phyloP scores from a whole-genome alignment of 257 asterid genomes.

The Solanum pennellii region DNA sequence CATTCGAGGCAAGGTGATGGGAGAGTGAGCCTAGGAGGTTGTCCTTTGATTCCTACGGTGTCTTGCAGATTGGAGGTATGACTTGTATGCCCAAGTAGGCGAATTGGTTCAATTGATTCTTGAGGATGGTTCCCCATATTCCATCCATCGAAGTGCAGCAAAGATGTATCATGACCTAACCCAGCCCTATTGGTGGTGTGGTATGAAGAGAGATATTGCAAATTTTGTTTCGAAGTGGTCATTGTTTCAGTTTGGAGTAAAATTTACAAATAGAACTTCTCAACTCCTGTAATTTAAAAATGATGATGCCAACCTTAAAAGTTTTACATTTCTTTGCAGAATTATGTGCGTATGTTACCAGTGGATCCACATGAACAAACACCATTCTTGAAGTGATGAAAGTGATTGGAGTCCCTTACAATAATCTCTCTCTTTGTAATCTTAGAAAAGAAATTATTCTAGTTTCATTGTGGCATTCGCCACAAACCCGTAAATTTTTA shows the following conservation, averaged over 20 bases:
- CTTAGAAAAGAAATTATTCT: constrained; percentile 27
- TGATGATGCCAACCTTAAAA: not conserved
- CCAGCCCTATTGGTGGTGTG: no score
- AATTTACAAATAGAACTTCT: not conserved
- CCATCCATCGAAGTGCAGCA: no score
- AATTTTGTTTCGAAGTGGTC: not conserved
- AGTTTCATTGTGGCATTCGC: constrained; percentile 47
- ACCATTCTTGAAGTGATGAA: constrained; percentile 56
- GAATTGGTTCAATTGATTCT: no score
- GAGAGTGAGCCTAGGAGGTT: no score
- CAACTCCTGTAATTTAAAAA: not conserved
- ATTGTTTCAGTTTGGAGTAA: not conserved
- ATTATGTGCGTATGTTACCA: constrained; percentile 25
- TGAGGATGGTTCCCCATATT: no score
- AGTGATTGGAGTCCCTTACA: constrained; percentile 57
- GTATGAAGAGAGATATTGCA: no score
- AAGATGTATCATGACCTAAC: no score
- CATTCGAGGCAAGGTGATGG: no score
- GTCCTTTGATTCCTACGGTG: no score
- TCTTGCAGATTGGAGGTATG: no score
- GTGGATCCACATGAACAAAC: constrained; percentile 51
- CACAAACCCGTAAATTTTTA: constrained; percentile 49
- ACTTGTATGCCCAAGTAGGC: no score
- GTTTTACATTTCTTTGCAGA: not conserved
- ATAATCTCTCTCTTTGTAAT: constrained; percentile 44